Conservation (phyloP, 2,329 filamentous ascomycete genomes). For the Aspergillus fructus region DNA sequence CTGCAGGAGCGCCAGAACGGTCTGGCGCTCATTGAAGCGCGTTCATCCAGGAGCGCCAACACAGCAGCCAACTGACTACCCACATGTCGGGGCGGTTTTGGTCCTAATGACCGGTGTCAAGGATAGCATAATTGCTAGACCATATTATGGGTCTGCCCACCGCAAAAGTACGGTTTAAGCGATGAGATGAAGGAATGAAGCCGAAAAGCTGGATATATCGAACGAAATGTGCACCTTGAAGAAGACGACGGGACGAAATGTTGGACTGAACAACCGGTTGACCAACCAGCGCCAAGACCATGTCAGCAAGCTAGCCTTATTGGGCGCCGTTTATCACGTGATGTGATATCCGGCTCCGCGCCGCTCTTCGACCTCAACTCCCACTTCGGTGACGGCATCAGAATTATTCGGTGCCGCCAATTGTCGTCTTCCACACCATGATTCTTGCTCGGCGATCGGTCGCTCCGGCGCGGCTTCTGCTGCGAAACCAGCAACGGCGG, state of each 20-base stretch:
- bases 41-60: conserved; percentile 16
- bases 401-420: conserved; percentile 30
- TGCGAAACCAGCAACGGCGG: conserved; percentile 44
- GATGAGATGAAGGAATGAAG: conserved; percentile 2
- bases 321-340: conserved; percentile 16
- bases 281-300: conserved; percentile 1
- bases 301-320: conserved; percentile 12
- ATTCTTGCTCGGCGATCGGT: conserved; percentile 43
- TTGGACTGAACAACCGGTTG: background rate
- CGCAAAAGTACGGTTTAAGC: conserved; percentile 7
- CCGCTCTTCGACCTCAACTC: conserved; percentile 20
- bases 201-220: background rate
- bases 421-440: conserved; percentile 37
- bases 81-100: conserved; percentile 8
- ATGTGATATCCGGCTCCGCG: conserved; percentile 14
- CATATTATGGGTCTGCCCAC: conserved; percentile 3
- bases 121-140: background rate
- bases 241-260: background rate
- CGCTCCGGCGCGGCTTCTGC: conserved; percentile 36
- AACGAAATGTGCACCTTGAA: background rate
- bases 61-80: conserved; percentile 23
- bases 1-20: conserved; percentile 20
- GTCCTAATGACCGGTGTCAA: background rate
- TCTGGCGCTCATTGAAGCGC: conserved; percentile 18
- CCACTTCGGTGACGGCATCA: conserved; percentile 28